These are phyloP conservation scores for Trametes gibbosa DNA, from an alignment of 768 basidiomycete species.

Conservation along the genomic window DNA sequence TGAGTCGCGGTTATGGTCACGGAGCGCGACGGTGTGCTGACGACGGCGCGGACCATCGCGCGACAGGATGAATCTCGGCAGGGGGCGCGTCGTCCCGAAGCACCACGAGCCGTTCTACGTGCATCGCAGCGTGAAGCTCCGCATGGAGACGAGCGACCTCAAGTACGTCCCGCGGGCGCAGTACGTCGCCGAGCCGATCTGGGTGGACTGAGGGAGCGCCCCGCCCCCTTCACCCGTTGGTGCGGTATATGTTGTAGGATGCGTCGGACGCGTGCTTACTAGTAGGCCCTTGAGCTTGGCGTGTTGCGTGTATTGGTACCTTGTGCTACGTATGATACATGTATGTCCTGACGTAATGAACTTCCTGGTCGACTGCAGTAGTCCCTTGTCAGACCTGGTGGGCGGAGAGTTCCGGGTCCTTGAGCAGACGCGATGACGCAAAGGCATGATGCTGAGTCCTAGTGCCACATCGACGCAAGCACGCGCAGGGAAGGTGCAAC, in stretches of 20 bases:
- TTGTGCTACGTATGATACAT: neutral
- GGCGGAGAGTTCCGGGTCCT: no score
- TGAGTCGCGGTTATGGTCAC: neutral
- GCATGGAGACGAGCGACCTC: conserved; percentile 25
- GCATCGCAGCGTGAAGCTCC: conserved; percentile 28
- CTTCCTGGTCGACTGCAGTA: no score
- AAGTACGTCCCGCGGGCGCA: conserved; percentile 30
- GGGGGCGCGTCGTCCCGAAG: conserved; percentile 23
- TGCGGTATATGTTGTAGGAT: neutral
- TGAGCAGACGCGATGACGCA: no score
- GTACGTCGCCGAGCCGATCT: conserved; percentile 16
- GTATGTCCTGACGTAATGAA: neutral
- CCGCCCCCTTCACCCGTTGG: neutral
- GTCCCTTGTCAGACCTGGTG: no score
- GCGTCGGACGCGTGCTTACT: no score
- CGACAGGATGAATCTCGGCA: conserved; percentile 24
- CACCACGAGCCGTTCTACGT: conserved; percentile 22
- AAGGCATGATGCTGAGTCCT: no score
- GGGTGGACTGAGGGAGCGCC: conserved; percentile 18
- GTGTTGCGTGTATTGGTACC: neutral
- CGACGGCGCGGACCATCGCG: neutral
- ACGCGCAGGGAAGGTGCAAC: no score
- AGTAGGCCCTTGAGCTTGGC: neutral
- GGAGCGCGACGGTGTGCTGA: neutral
- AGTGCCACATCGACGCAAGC: no score